These are phyloP conservation scores for Colletotrichum cuscutae DNA, from an alignment of 2,329 filamentous ascomycete species.

Conservation along the genomic window DNA sequence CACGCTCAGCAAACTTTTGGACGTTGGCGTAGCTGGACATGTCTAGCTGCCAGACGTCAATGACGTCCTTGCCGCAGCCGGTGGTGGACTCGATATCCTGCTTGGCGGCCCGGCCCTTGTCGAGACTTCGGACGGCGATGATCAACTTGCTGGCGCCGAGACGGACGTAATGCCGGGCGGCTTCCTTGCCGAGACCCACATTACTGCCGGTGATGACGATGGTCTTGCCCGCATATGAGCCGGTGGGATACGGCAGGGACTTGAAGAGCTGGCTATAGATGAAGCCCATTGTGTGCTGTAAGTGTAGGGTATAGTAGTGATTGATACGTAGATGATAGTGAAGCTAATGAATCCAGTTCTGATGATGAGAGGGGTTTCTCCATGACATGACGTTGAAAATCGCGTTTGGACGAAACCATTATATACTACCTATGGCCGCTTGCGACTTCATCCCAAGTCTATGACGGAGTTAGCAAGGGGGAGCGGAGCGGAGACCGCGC, in stretches of 20 bases:
- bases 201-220: slow-evolving; percentile 49
- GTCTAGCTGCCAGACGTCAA: slow-evolving; percentile 63
- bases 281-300: slow-evolving; percentile 5
- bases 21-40: slow-evolving; percentile 58
- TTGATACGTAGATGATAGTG: background rate
- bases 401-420: background rate
- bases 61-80: slow-evolving; percentile 35
- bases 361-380: background rate
- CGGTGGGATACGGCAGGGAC: slow-evolving; percentile 37
- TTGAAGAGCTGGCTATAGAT: slow-evolving; percentile 29
- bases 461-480: slow-evolving; percentile 4
- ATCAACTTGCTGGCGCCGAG: slow-evolving; percentile 34
- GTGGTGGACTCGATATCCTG: slow-evolving; percentile 46
- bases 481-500: background rate
- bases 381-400: background rate
- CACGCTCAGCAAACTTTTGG: slow-evolving; percentile 51
- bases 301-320: background rate
- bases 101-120: slow-evolving; percentile 45
- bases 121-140: slow-evolving; percentile 35
- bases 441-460: background rate
- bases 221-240: slow-evolving; percentile 42
- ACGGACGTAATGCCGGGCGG: slow-evolving; percentile 42
- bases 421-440: background rate
- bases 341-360: no score
- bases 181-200: slow-evolving; percentile 47